phyloP scores from a whole-genome alignment of 2,329 filamentous ascomycete genomes.

The Helotiales sp. region DNA sequence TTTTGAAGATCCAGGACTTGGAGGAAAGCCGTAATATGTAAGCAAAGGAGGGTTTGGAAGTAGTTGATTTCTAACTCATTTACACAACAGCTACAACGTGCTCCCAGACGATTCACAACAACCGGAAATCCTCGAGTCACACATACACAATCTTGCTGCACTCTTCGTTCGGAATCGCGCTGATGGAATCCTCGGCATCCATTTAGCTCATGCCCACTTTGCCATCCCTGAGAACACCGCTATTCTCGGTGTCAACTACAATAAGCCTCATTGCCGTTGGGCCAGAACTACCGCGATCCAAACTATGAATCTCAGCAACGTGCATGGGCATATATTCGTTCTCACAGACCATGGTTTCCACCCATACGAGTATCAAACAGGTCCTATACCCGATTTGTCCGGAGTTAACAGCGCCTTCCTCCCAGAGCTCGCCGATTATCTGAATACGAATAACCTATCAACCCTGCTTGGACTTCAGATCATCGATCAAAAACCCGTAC shows the following conservation, averaged over 20 bases:
- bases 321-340: constrained; percentile 22
- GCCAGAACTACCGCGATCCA: constrained; percentile 22
- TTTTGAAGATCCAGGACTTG: constrained; percentile 17
- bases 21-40: constrained; percentile 15
- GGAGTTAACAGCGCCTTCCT: constrained; percentile 20
- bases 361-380: constrained; percentile 9
- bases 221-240: constrained; percentile 25
- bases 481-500: constrained; percentile 13
- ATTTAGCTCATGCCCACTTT: constrained; percentile 29
- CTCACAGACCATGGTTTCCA: constrained; percentile 15
- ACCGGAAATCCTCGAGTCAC: constrained; percentile 13
- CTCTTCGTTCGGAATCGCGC: constrained; percentile 19
- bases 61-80: constrained; percentile 6
- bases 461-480: constrained; percentile 23
- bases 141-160: constrained; percentile 18
- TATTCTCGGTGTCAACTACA: constrained; percentile 27
- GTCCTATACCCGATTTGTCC: constrained; percentile 17
- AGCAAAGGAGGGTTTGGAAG: constrained; percentile 8
- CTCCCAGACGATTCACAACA: constrained; percentile 15
- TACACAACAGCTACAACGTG: constrained; percentile 9
- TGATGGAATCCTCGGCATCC: constrained; percentile 22
- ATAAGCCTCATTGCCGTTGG: constrained; percentile 24
- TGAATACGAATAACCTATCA: constrained; percentile 19
- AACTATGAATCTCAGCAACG: constrained; percentile 15
- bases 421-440: constrained; percentile 10